phyloP scores from a whole-genome alignment of 2,329 filamentous ascomycete genomes.

The Xylaria sp. region DNA sequence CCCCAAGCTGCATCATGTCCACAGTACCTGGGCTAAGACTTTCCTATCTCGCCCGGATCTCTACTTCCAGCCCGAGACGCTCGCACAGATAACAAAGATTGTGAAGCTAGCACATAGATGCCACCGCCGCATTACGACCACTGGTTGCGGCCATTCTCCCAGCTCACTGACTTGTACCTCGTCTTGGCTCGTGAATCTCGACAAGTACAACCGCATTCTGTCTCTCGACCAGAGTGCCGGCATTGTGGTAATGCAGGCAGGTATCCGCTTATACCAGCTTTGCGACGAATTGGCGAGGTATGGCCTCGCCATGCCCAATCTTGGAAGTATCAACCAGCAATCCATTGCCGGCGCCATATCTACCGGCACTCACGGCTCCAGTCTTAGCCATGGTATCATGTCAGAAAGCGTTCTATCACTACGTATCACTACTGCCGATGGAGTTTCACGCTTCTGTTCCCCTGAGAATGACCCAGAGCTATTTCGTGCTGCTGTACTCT shows the following conservation, averaged over 20 bases:
- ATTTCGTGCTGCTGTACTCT: slow-evolving; percentile 88
- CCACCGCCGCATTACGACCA: slow-evolving; percentile 81
- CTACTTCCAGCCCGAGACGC: slow-evolving; percentile 83
- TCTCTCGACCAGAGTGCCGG: slow-evolving; percentile 73
- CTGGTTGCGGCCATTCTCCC: slow-evolving; percentile 93
- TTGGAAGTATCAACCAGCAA: slow-evolving; percentile 95
- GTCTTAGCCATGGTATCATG: slow-evolving; percentile 82
- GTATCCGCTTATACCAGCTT: slow-evolving; percentile 82
- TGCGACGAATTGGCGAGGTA: slow-evolving; percentile 77
- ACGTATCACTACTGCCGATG: slow-evolving; percentile 84
- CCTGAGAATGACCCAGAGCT: slow-evolving; percentile 77
- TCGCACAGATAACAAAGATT: slow-evolving; percentile 84
- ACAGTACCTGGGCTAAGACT: slow-evolving; percentile 95
- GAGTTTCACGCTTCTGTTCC: slow-evolving; percentile 75
- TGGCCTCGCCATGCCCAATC: slow-evolving; percentile 87
- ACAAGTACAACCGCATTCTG: slow-evolving; percentile 79
- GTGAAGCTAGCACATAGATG: slow-evolving; percentile 83
- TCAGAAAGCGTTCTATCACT: slow-evolving; percentile 80
- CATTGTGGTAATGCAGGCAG: slow-evolving; percentile 82
- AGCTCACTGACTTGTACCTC: slow-evolving; percentile 92
- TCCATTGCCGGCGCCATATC: slow-evolving; percentile 91
- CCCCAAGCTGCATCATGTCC: slow-evolving; percentile 75
- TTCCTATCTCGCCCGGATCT: slow-evolving; percentile 91
- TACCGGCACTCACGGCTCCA: slow-evolving; percentile 93
- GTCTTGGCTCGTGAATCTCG: slow-evolving; percentile 93